A percentile compares a stretch with the other conserved stretches of the same genome.
These are phyloP conservation scores for Claviceps pusilla DNA, from an alignment of 2,329 filamentous ascomycete species.

Conservation along the genomic window DNA sequence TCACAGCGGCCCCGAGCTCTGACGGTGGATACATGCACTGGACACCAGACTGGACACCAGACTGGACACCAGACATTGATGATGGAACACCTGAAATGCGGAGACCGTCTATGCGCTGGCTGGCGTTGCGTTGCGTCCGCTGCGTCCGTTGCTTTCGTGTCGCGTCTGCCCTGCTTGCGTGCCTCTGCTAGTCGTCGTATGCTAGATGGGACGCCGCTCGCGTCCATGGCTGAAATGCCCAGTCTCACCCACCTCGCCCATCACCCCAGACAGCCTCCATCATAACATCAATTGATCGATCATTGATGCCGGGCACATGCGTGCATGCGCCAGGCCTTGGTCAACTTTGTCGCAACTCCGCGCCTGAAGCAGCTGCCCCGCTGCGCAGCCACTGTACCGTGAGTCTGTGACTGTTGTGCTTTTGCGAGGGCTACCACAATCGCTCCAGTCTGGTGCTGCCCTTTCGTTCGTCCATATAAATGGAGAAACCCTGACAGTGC, in stretches of 20 bases:
- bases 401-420: no score
- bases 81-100: not conserved
- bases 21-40: no score
- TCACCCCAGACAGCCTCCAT: not conserved
- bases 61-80: not conserved
- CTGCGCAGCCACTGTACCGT: not conserved
- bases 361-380: not conserved
- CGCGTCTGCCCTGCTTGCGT: not conserved
- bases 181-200: not conserved
- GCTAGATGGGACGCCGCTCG: not conserved
- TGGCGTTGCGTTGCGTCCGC: not conserved
- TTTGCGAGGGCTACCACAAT: not conserved
- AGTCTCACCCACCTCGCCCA: not conserved
- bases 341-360: not conserved
- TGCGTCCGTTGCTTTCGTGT: not conserved
- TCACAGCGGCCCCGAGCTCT: not conserved
- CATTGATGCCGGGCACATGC: not conserved
- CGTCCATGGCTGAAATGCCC: not conserved
- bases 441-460: not conserved
- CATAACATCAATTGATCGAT: not conserved
- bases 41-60: not conserved
- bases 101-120: not conserved
- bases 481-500: not conserved
- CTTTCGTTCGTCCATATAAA: not conserved
- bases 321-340: not conserved